Conservation (phyloP, 306 rosid species). For the Quercus parvula region DNA sequence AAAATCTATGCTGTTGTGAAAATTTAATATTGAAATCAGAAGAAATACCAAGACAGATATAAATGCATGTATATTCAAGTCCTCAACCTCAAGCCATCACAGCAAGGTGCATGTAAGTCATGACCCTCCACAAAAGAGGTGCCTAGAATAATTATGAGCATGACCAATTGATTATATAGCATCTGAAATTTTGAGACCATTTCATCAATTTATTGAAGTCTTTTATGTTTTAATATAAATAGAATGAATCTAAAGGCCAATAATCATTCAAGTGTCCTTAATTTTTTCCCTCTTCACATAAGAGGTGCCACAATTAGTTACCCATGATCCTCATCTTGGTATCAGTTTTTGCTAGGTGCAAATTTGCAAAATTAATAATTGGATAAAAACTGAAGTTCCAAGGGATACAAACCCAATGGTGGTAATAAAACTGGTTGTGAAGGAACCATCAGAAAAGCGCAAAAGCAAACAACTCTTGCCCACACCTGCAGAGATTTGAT, state of each 20-base stretch:
- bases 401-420: conserved; percentile 72
- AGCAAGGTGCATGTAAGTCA: neutral
- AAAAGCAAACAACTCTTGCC: conserved; percentile 85
- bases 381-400: neutral
- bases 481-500: conserved; percentile 53
- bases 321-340: neutral
- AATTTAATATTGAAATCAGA: conserved; percentile 13
- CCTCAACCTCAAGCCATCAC: neutral
- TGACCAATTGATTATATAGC: neutral
- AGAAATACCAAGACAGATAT: conserved; percentile 15
- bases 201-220: neutral
- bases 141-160: neutral
- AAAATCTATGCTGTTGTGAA: conserved; percentile 65
- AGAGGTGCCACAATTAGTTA: neutral
- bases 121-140: neutral
- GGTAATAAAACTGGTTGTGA: conserved; percentile 76
- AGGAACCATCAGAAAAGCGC: conserved; percentile 88
- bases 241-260: conserved; percentile 9
- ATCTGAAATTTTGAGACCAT: neutral
- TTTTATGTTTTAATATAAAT: conserved; percentile 1
- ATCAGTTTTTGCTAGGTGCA: neutral
- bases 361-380: neutral
- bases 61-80: neutral
- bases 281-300: neutral
- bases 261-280: neutral